Evolutionary conservation across 371 early-diverging fungal species (phyloP), one percentile per base, ranked within the genome.

Genomic region (Batrachochytrium dendrobatidis): DNA sequence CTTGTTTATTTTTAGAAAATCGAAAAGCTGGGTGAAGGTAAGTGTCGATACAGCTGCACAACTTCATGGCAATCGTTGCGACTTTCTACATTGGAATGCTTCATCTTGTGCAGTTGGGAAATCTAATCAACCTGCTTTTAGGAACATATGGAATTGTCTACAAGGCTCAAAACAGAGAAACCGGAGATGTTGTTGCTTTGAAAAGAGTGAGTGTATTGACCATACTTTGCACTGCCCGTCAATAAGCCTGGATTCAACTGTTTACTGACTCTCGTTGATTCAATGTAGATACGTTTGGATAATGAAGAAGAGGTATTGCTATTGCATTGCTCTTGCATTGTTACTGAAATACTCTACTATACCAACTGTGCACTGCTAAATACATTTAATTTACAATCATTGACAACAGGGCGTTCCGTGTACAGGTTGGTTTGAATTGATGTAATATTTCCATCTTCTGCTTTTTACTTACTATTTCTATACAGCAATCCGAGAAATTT

Each of bases 131-230:
- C 46, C 3, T 26, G 3, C 5, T 18, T 22, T 2, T 31, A 49
- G 50, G 99, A 31, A 99, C 99, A 25, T 99, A 99, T 68, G 99
- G 97, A n/a, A 94, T 90, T 4, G 99, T 99, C 20, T 99, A 88
- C 83, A 98, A 96, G 80, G 99, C 96, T 61, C 83, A 88, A 75
- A 88, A 86, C 65, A 83, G 85, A 64, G 70, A 83, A 18, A 90
- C 89, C 33, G 89, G 90, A 34, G 93, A 92, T 60, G 84, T 94
- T 26, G 97, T 99, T 2, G 99, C 99, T 1, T 76, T 99, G 34
- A 99, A 99, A 75, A 26, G 50, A n/a, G 50, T 49, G 18, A 8
- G 25, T 6, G 5, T 28, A 7, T 5, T 39, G 12, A n/a, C 39
- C 12, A n/a, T 39, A n/a, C 39, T 12, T 39, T 39, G 39, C 39